These are phyloP conservation scores for Globisporangium rhizosaccharum DNA, from an alignment of 352 stramenopile species.

Conservation along the genomic window DNA sequence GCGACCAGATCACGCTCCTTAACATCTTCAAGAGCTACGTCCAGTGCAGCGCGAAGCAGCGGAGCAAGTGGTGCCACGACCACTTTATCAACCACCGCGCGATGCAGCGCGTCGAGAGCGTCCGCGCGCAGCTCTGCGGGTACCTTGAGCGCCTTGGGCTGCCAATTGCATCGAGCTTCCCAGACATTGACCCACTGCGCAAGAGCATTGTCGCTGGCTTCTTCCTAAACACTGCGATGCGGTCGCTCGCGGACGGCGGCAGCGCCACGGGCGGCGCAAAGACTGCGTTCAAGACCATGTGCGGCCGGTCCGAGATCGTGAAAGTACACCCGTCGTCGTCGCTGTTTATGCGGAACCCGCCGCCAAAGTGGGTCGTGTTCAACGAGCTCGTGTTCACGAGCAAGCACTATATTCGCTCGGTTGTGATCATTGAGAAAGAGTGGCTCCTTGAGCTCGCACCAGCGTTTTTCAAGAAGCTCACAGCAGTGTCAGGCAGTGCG, in stretches of 20 bases:
- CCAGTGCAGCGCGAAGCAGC: conserved; percentile 70
- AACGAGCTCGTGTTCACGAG: conserved; percentile 90
- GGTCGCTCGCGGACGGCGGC: conserved; percentile 64
- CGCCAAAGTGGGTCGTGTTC: conserved; percentile 83
- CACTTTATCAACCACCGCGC: conserved; percentile 84
- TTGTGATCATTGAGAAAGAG: conserved; percentile 86
- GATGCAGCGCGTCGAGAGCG: conserved; percentile 82
- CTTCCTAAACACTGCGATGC: conserved; percentile 87
- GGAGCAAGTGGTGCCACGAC: conserved; percentile 82
- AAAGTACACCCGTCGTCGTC: conserved; percentile 88
- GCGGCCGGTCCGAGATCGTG: conserved; percentile 71
- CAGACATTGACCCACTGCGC: conserved; percentile 77
- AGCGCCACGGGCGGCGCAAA: conserved; percentile 43
- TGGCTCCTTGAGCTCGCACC: conserved; percentile 84
- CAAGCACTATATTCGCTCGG: conserved; percentile 88
- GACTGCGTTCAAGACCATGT: conserved; percentile 86
- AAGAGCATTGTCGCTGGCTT: conserved; percentile 87
- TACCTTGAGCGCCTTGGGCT: conserved; percentile 74
- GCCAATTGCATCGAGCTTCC: conserved; percentile 61
- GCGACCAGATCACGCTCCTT: conserved; percentile 80
- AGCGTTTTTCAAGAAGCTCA: conserved; percentile 77
- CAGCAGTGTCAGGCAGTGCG: conserved; percentile 8
- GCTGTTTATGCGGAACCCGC: conserved; percentile 85
- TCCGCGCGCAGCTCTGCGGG: conserved; percentile 57
- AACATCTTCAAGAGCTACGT: conserved; percentile 80